phyloP scores from a whole-genome alignment of 768 basidiomycete species.

The Leccinum longicurvipes region DNA sequence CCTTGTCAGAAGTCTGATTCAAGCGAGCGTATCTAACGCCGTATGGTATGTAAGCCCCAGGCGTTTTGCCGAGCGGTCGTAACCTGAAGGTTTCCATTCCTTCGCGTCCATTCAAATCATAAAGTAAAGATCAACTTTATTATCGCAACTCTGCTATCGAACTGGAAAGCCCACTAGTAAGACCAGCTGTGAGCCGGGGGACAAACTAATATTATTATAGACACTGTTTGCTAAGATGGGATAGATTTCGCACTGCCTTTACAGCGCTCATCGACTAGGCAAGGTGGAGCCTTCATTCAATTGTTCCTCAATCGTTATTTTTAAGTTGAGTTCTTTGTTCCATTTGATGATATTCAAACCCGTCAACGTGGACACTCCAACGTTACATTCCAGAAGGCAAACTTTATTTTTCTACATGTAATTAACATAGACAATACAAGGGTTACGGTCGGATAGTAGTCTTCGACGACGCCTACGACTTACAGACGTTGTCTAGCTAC shows the following conservation, averaged over 20 bases:
- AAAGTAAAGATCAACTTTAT: neutral
- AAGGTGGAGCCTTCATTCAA: neutral
- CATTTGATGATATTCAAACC: neutral
- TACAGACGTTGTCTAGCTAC: neutral
- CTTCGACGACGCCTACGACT: neutral
- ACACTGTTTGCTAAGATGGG: neutral
- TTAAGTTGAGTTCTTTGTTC: neutral
- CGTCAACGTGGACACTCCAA: no score
- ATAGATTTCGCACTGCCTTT: neutral
- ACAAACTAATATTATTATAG: no score
- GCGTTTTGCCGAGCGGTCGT: neutral
- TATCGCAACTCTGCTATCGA: neutral
- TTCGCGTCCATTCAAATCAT: neutral
- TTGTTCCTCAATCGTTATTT: neutral
- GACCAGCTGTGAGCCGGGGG: no score
- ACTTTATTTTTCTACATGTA: neutral
- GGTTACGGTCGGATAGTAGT: no score
- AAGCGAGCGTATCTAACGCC: neutral
- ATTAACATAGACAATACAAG: no score
- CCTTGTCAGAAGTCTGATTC: neutral
- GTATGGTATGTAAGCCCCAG: neutral
- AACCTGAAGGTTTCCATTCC: neutral
- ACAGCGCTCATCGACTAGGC: neutral
- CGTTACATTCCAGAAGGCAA: neutral
- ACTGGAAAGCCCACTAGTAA: neutral